Conservation (phyloP, 1,284 basidiomycete genomes). For the Trichosporon coremiiforme region DNA sequence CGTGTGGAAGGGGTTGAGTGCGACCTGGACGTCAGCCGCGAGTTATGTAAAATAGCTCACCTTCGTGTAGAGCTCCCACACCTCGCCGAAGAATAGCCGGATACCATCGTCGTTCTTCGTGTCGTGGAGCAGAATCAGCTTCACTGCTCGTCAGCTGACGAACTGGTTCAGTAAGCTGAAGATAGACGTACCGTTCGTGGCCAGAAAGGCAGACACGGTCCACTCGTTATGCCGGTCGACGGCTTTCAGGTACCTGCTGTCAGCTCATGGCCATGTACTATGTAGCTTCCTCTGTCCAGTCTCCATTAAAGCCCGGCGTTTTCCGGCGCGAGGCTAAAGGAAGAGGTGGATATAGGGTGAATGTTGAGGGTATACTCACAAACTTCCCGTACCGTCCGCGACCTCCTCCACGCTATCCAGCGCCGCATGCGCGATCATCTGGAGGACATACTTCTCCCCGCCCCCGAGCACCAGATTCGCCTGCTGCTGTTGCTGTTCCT, state of each 20-base stretch:
- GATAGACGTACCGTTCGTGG: slow-evolving; percentile 74
- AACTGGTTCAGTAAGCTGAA: no score
- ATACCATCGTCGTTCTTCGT: slow-evolving; percentile 95
- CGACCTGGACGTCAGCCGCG: slow-evolving; percentile 64
- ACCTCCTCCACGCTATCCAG: slow-evolving; percentile 89
- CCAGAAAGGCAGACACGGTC: slow-evolving; percentile 91
- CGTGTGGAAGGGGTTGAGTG: slow-evolving; percentile 89
- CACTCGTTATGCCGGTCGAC: slow-evolving; percentile 97
- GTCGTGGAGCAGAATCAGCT: slow-evolving; percentile 88
- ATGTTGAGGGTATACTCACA: no score
- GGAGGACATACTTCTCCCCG: slow-evolving; percentile 84
- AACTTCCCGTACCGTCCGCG: slow-evolving; percentile 77
- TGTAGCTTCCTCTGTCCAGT: no score
- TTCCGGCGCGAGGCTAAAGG: no score
- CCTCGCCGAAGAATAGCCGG: slow-evolving; percentile 81
- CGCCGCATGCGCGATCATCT: slow-evolving; percentile 94
- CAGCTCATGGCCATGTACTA: slow-evolving; percentile 2
- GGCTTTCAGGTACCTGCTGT: slow-evolving; percentile 83
- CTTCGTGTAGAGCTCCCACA: slow-evolving; percentile 95
- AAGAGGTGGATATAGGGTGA: no score
- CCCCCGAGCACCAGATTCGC: slow-evolving; percentile 15
- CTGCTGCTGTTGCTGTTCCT: slow-evolving; percentile 22
- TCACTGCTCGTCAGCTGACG: slow-evolving; percentile 55
- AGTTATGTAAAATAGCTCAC: slow-evolving; percentile 60
- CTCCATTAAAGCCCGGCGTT: no score